Percentiles rank a stretch among this genome's conserved stretches.
These are phyloP conservation scores for Ophiostoma australiae DNA, from an alignment of 2,329 filamentous ascomycete species.

Conservation along the genomic window DNA sequence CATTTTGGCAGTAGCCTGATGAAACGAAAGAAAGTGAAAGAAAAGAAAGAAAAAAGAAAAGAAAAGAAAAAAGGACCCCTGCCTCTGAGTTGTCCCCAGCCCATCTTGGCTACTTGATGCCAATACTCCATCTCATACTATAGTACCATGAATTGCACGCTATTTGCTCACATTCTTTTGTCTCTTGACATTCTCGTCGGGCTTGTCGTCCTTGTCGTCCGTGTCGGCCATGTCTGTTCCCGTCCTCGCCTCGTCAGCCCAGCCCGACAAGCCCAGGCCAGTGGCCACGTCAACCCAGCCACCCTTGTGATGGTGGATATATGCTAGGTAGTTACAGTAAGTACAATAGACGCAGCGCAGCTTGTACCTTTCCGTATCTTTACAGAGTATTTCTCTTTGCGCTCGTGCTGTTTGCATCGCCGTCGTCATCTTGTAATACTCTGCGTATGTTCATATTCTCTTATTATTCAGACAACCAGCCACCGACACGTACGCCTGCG, in stretches of 20 bases:
- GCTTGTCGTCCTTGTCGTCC: no score
- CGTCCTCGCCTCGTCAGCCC: not conserved
- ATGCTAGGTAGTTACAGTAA: no score
- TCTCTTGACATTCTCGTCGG: not conserved
- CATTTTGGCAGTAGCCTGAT: not conserved
- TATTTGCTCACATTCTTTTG: not conserved
- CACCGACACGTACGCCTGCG: not conserved
- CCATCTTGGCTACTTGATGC: not conserved
- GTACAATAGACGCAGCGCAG: no score
- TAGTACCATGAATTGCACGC: not conserved
- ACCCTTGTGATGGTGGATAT: not conserved
- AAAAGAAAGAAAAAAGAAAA: not conserved
- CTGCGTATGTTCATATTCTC: not conserved
- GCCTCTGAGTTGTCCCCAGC: not conserved
- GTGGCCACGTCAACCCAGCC: conserved; percentile 1
- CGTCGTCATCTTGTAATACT: not conserved
- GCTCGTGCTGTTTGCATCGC: not conserved
- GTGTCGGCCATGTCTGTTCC: not conserved
- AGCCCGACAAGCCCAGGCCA: not conserved
- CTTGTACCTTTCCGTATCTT: not conserved
- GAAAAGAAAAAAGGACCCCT: not conserved
- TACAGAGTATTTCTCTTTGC: no score
- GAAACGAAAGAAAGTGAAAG: not conserved
- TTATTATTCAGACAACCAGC: not conserved
- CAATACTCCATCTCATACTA: not conserved